phyloP scores from a whole-genome alignment of 2,329 filamentous ascomycete genomes.

The Aspergillus alliaceus region DNA sequence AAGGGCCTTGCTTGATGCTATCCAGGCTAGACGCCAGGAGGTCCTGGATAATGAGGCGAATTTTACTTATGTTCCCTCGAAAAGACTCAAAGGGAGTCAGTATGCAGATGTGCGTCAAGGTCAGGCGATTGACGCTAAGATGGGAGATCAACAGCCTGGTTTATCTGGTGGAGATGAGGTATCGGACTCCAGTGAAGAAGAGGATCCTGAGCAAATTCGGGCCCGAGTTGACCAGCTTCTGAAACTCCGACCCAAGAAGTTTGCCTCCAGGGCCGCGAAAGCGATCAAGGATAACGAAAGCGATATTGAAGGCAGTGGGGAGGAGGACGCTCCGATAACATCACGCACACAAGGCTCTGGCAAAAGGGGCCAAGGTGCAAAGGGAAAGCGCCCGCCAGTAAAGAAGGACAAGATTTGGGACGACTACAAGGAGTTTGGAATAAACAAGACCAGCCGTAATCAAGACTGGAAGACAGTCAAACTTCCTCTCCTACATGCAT shows the following conservation, averaged over 20 bases:
- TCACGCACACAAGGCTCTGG: not conserved
- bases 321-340: not conserved
- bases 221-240: conserved; percentile 13
- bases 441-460: conserved; percentile 4
- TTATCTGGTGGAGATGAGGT: conserved; percentile 17
- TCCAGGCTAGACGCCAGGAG: conserved; percentile 28
- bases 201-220: conserved; percentile 16
- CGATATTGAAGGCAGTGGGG: conserved; percentile 6
- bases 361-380: not conserved
- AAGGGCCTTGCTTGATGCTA: conserved; percentile 31
- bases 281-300: not conserved
- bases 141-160: conserved; percentile 10
- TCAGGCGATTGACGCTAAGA: not conserved
- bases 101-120: conserved; percentile 20
- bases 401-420: conserved; percentile 12
- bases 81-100: conserved; percentile 29
- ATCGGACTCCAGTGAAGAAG: conserved; percentile 11
- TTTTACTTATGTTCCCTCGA: conserved; percentile 40
- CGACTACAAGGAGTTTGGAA: conserved; percentile 25
- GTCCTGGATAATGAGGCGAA: conserved; percentile 36
- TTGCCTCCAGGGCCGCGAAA: not conserved
- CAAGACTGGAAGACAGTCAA: conserved; percentile 27
- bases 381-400: conserved; percentile 8
- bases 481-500: conserved; percentile 56
- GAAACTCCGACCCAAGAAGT: conserved; percentile 4